Conservation (phyloP, 2,329 filamentous ascomycete species). For the Cryphonectria naterciae region DNA sequence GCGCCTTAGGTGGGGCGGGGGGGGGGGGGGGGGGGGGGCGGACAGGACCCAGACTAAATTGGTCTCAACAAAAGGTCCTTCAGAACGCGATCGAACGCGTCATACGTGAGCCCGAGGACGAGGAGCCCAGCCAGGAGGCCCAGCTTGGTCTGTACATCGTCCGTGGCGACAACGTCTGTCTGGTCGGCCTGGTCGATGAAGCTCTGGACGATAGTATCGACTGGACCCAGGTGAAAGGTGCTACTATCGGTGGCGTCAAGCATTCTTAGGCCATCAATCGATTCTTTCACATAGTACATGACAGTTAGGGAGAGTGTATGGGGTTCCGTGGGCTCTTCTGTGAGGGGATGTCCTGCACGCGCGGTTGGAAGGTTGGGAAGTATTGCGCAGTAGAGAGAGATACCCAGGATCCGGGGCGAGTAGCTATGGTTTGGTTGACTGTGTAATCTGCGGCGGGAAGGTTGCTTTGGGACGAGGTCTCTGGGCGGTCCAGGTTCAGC, state of each 20-base stretch:
- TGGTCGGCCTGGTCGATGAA: conserved; percentile 89
- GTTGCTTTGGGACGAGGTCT: background rate
- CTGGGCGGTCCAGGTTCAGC: conserved; percentile 6
- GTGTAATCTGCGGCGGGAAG: background rate
- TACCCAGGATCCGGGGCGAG: conserved; percentile 20
- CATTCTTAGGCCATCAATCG: conserved; percentile 54
- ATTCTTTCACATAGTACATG: background rate
- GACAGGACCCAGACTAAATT: background rate
- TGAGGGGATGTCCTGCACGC: background rate
- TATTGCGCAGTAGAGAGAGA: conserved; percentile 10
- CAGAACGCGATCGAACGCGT: conserved; percentile 84
- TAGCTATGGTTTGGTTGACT: conserved; percentile 11
- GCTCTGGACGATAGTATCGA: conserved; percentile 87
- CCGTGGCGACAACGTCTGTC: conserved; percentile 90
- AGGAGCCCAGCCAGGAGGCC: conserved; percentile 78
- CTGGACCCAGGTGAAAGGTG: conserved; percentile 88
- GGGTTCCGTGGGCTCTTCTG: background rate
- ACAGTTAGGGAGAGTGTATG: background rate
- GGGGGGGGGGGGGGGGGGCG: too few relatives aligned
- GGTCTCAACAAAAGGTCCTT: conserved; percentile 64
- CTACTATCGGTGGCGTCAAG: conserved; percentile 82
- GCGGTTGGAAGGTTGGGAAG: background rate
- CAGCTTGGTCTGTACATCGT: conserved; percentile 89
- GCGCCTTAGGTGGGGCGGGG: too few relatives aligned
- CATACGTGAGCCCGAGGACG: conserved; percentile 83